phyloP scores from a whole-genome alignment of 1,284 basidiomycete species.

The Violaceomyces palustris region DNA sequence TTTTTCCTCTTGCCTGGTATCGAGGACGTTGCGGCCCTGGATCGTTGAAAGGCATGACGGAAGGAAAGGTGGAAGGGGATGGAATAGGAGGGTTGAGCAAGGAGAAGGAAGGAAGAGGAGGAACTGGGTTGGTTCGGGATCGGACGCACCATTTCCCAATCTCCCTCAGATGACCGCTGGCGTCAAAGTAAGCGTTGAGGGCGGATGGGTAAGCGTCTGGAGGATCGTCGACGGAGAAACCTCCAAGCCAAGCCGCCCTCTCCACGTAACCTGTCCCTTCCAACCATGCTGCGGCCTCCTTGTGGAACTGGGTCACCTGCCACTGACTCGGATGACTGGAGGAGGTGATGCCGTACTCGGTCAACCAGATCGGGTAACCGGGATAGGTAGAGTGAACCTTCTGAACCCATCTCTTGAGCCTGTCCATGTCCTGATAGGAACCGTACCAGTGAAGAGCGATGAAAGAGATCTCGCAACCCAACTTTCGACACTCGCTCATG shows the following conservation, averaged over 20 bases:
- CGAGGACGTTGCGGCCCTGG: too few species aligned
- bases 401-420: conserved; percentile 34
- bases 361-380: conserved; percentile 38
- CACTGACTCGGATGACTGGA: conserved; percentile 15
- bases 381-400: conserved; percentile 20
- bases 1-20: too few species aligned
- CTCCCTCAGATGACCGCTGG: conserved; percentile 14
- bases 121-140: too few species aligned
- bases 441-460: conserved; percentile 52
- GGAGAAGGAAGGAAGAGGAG: too few species aligned
- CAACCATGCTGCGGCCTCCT: conserved; percentile 33
- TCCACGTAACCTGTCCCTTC: conserved; percentile 26
- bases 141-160: conserved; percentile 26
- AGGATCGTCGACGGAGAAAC: conserved; percentile 33
- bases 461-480: conserved; percentile 40
- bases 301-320: conserved; percentile 35
- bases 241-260: conserved; percentile 44
- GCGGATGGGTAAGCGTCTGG: conserved; percentile 38
- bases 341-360: conserved; percentile 47
- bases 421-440: conserved; percentile 30
- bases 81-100: too few species aligned
- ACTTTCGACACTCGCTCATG: conserved; percentile 28
- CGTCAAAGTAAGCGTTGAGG: conserved; percentile 43
- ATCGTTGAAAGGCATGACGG: too few species aligned
- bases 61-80: too few species aligned